These are phyloP conservation scores for Taxawa tesnikishii DNA, from an alignment of 2,329 filamentous ascomycete species.

Conservation along the genomic window DNA sequence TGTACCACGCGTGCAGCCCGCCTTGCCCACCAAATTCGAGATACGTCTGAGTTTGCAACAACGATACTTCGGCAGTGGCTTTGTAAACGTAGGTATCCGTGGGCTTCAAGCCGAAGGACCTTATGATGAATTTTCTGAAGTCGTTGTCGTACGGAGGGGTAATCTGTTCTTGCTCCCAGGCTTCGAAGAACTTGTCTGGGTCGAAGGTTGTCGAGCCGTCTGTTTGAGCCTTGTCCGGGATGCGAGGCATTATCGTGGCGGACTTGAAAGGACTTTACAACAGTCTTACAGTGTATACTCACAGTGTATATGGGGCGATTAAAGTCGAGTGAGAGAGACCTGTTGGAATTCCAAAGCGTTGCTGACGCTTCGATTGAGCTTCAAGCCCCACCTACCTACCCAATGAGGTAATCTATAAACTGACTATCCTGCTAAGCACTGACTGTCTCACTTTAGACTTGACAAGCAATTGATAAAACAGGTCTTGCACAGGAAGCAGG, in stretches of 20 bases:
- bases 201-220: constrained; percentile 31
- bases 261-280: too few species aligned
- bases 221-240: constrained; percentile 21
- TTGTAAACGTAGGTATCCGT: constrained; percentile 38
- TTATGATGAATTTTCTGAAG: constrained; percentile 32
- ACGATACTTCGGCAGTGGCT: constrained; percentile 37
- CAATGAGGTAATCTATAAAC: too few species aligned
- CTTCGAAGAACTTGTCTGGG: constrained; percentile 30
- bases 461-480: too few species aligned
- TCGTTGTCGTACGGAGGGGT: constrained; percentile 28
- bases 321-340: too few species aligned
- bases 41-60: constrained; percentile 36
- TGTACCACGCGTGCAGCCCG: constrained; percentile 40
- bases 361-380: too few species aligned
- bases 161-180: constrained; percentile 27
- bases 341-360: too few species aligned
- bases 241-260: constrained; percentile 20
- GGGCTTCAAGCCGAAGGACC: constrained; percentile 33
- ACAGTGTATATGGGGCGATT: too few species aligned
- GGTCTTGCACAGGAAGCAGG: too few species aligned
- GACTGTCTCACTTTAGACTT: too few species aligned
- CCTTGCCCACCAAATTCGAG: constrained; percentile 33
- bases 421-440: too few species aligned
- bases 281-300: too few species aligned
- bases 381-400: too few species aligned